Conservation (phyloP, 2,329 filamentous ascomycete genomes). For the Cordyceps pruinosa region DNA sequence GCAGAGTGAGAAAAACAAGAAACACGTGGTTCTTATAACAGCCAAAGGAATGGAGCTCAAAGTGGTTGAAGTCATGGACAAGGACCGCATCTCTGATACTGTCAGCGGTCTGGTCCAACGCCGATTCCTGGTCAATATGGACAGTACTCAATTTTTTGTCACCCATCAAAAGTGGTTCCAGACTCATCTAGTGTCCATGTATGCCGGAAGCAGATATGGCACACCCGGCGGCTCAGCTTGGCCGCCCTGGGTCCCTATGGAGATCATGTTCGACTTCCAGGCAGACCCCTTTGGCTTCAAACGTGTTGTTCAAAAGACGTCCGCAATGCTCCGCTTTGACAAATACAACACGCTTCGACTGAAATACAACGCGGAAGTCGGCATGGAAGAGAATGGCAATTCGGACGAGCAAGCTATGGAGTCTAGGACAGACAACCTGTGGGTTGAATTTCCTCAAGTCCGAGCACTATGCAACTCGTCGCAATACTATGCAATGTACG, state of each 20-base stretch:
- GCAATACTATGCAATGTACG: constrained; percentile 96
- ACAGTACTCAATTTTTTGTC: constrained; percentile 97
- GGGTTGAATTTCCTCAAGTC: constrained; percentile 92
- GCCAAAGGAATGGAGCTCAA: constrained; percentile 98
- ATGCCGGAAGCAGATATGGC: constrained; percentile 90
- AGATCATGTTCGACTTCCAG: constrained; percentile 96
- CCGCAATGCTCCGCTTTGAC: constrained; percentile 87
- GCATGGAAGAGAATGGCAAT: constrained; percentile 45
- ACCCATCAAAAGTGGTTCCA: constrained; percentile 88
- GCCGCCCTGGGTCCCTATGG: constrained; percentile 97
- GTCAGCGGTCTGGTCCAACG: constrained; percentile 94
- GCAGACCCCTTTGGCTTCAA: constrained; percentile 96
- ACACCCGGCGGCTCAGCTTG: constrained; percentile 77
- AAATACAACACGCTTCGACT: constrained; percentile 96
- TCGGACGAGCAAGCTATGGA: constrained; percentile 54
- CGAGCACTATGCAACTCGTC: constrained; percentile 93
- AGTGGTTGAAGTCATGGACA: constrained; percentile 96
- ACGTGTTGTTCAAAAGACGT: constrained; percentile 93
- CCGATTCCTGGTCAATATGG: constrained; percentile 90
- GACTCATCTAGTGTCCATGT: constrained; percentile 79
- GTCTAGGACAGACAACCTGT: constrained; percentile 87
- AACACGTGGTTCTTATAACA: constrained; percentile 92
- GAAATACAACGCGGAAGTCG: constrained; percentile 94
- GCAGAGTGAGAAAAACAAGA: constrained; percentile 96
- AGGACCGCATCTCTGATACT: constrained; percentile 81